Evolutionary conservation across 2,329 filamentous ascomycete genomes (phyloP).

Genomic region (Aspergillus phoenicis): DNA sequence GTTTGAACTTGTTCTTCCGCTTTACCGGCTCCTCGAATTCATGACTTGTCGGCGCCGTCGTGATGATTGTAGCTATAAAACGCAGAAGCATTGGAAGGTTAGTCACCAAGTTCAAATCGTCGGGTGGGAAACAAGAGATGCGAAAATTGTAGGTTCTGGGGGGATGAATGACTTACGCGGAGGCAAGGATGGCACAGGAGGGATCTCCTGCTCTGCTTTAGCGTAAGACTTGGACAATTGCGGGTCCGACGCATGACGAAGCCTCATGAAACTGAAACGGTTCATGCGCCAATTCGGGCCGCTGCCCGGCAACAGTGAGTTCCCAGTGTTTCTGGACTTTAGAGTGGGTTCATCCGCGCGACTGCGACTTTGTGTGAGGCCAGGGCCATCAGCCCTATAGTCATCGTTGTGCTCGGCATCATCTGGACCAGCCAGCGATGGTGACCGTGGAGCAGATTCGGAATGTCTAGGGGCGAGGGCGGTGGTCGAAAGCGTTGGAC

Average conservation of each 20-base stretch:
- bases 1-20: constrained; percentile 45
- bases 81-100: constrained; percentile 22
- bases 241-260: constrained; percentile 90
- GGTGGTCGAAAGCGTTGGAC: constrained; percentile 33
- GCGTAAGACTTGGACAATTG: constrained; percentile 77
- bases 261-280: constrained; percentile 71
- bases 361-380: constrained; percentile 18
- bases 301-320: constrained; percentile 22
- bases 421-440: constrained; percentile 22
- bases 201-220: constrained; percentile 60
- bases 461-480: constrained; percentile 36
- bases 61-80: constrained; percentile 70
- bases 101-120: neutral
- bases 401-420: constrained; percentile 17
- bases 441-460: constrained; percentile 37
- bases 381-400: constrained; percentile 13
- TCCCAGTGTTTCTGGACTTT: constrained; percentile 20
- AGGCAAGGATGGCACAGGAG: constrained; percentile 44
- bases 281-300: constrained; percentile 39
- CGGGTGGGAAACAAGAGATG: neutral
- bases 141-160: neutral
- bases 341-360: constrained; percentile 20
- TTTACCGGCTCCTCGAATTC: constrained; percentile 54
- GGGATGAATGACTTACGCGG: constrained; percentile 35
- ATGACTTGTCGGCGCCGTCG: constrained; percentile 77